phyloP scores from a whole-genome alignment of 1,284 basidiomycete genomes.

The Thecaphora frezii region DNA sequence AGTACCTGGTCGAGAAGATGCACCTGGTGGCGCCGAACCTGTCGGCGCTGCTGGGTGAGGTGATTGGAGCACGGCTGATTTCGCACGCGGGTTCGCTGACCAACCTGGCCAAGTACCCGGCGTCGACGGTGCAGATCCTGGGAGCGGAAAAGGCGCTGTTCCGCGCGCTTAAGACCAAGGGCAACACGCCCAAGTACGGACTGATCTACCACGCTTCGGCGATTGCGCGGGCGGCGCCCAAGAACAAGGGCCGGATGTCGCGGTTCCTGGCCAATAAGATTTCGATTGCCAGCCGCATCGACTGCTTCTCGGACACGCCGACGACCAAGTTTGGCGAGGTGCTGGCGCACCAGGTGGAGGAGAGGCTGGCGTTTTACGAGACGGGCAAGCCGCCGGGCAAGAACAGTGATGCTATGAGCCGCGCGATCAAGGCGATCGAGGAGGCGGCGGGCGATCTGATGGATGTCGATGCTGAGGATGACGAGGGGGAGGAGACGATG shows the following conservation, averaged over 20 bases:
- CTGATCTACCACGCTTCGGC: constrained; percentile 66
- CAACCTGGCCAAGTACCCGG: constrained; percentile 96
- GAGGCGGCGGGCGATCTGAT: constrained; percentile 71
- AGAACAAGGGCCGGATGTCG: constrained; percentile 91
- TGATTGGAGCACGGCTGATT: constrained; percentile 91
- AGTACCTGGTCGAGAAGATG: constrained; percentile 96
- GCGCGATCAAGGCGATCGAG: constrained; percentile 78
- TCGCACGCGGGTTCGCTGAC: constrained; percentile 96
- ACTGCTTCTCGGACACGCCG: constrained; percentile 86
- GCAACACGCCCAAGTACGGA: constrained; percentile 89
- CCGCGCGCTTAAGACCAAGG: constrained; percentile 96
- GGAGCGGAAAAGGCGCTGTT: constrained; percentile 98
- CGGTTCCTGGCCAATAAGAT: constrained; percentile 88
- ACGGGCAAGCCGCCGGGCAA: constrained; percentile 55
- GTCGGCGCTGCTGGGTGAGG: constrained; percentile 89
- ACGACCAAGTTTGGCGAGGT: constrained; percentile 94
- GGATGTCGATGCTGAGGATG: constrained; percentile 69
- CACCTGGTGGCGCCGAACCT: constrained; percentile 89
- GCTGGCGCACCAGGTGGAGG: constrained; percentile 89
- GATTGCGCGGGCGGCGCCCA: constrained; percentile 89
- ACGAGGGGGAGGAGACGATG: constrained; percentile 64
- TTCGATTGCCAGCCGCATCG: constrained; percentile 94
- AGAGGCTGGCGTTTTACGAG: constrained; percentile 92
- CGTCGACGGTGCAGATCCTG: constrained; percentile 95
- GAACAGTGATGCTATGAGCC: constrained; percentile 67